Percentiles rank a stretch among this genome's conserved stretches.
phyloP scores from a whole-genome alignment of 2,329 filamentous ascomycete species.

The Sarocladiaceae sp. region DNA sequence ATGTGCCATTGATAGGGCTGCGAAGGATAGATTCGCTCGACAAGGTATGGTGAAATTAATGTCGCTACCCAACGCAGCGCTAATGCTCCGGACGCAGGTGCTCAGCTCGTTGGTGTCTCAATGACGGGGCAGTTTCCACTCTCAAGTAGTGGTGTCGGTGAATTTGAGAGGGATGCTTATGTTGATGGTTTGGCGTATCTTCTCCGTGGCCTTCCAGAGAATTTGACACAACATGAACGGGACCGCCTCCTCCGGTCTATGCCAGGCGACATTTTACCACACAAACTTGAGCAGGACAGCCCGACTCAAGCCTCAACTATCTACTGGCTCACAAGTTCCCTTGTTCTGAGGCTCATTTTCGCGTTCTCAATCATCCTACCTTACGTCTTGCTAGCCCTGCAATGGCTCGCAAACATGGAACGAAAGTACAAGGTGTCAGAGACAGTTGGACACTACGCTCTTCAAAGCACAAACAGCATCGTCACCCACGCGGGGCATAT shows the following conservation, averaged over 20 bases:
- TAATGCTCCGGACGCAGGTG: conserved; percentile 14
- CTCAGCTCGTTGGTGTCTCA: conserved; percentile 23
- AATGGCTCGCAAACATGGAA: conserved; percentile 57
- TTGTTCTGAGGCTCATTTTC: conserved; percentile 56
- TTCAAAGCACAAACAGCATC: conserved; percentile 55
- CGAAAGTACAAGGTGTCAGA: conserved; percentile 66
- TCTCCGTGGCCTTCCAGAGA: conserved; percentile 55
- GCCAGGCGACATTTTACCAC: background rate
- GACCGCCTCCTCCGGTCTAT: conserved; percentile 25
- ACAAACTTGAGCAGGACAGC: background rate
- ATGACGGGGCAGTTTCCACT: conserved; percentile 18
- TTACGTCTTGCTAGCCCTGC: conserved; percentile 52
- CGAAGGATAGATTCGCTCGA: conserved; percentile 19
- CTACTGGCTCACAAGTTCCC: conserved; percentile 52
- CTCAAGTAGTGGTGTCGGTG: conserved; percentile 17
- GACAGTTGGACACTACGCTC: conserved; percentile 63
- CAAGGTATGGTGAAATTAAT: conserved; percentile 21
- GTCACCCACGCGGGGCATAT: conserved; percentile 24
- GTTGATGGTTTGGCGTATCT: conserved; percentile 61
- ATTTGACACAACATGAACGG: conserved; percentile 52
- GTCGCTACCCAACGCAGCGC: background rate
- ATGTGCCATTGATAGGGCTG: background rate
- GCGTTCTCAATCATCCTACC: conserved; percentile 57
- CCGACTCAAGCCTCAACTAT: conserved; percentile 41
- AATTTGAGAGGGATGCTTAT: conserved; percentile 55